Evolutionary conservation across 163 green algal species (phyloP).

Genomic region (Chlorella variabilis): DNA sequence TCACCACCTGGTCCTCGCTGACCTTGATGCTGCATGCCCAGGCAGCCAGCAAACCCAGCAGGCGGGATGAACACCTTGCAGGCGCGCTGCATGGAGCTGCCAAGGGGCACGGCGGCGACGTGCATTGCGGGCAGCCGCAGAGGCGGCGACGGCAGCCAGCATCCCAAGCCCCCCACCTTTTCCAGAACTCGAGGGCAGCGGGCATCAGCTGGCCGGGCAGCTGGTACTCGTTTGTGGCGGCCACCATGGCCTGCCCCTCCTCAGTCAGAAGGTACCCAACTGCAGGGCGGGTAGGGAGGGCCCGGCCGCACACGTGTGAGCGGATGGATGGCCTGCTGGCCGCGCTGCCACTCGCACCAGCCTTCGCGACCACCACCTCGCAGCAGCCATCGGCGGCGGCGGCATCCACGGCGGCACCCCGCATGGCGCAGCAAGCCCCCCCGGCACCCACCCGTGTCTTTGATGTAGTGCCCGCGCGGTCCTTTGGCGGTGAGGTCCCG

Average conservation of each 20-base stretch:
- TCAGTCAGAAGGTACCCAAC: conserved; percentile 3
- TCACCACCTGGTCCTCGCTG: neutral
- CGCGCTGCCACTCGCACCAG: too few species aligned
- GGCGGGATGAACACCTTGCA: too few species aligned
- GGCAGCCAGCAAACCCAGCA: neutral
- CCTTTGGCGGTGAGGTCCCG: neutral
- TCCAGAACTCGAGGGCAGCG: neutral
- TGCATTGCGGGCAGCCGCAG: too few species aligned
- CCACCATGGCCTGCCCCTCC: neutral
- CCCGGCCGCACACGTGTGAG: neutral
- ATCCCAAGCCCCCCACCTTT: neutral
- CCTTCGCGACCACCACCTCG: too few species aligned
- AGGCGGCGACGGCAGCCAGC: neutral
- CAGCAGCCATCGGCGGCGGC: too few species aligned
- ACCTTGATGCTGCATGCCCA: neutral
- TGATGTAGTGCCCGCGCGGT: neutral
- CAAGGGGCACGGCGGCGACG: too few species aligned
- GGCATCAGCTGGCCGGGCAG: neutral
- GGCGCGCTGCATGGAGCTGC: too few species aligned
- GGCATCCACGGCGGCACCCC: too few species aligned
- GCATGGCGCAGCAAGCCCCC: neutral
- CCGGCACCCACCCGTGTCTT: neutral
- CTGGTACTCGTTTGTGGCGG: neutral
- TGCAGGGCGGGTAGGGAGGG: neutral
- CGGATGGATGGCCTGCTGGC: too few species aligned